A percentile compares a stretch with the other conserved stretches of the same genome.
phyloP scores from a whole-genome alignment of 129 eudicot species.

The Cynara cardunculus region DNA sequence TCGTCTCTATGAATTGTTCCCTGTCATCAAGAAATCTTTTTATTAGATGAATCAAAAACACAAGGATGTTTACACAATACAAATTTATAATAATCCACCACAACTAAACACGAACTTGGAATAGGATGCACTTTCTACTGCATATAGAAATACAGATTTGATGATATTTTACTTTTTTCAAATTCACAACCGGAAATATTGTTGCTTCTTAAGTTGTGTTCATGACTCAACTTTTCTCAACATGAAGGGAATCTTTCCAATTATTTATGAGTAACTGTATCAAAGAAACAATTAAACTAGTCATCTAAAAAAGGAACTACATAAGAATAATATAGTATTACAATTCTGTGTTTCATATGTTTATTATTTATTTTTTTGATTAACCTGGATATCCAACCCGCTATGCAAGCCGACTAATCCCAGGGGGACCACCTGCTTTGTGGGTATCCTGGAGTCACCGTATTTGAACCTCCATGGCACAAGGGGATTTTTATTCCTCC shows the following conservation, averaged over 20 bases:
- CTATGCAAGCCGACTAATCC: too few relatives aligned
- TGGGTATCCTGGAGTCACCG: too few relatives aligned
- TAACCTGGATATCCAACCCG: too few relatives aligned
- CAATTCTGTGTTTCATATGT: neutral
- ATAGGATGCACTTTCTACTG: neutral
- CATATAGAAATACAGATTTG: neutral
- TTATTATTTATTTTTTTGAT: too few relatives aligned
- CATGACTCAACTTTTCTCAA: neutral
- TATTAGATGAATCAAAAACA: neutral
- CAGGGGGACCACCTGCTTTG: too few relatives aligned
- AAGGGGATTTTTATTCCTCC: too few relatives aligned
- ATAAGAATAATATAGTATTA: neutral
- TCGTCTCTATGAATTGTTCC: conserved; percentile 53
- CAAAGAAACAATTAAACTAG: neutral
- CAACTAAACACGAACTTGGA: neutral
- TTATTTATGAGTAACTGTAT: neutral
- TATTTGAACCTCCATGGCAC: too few relatives aligned
- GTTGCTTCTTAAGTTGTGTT: neutral
- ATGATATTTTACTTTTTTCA: neutral
- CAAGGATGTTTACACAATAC: neutral
- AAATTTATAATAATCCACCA: neutral
- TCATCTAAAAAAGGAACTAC: neutral
- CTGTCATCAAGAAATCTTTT: conserved; percentile 31
- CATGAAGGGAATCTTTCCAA: neutral
- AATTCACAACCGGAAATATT: neutral